A percentile compares a stretch with the other conserved stretches of the same genome.
phyloP scores from a whole-genome alignment of 768 basidiomycete genomes.

The Tephrocybe sp. region DNA sequence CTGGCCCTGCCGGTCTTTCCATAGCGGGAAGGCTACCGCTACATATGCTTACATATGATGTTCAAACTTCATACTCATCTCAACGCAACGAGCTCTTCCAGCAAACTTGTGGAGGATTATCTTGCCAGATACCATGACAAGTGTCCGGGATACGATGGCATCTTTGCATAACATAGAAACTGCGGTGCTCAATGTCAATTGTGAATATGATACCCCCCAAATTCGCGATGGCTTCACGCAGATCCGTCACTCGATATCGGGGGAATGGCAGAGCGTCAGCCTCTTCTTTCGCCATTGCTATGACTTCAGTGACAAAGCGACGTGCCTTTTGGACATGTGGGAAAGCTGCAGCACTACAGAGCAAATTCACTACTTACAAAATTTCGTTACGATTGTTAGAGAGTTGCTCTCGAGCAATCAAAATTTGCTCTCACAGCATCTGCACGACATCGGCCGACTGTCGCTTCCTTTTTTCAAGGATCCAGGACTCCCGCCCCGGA shows the following conservation, averaged over 20 bases:
- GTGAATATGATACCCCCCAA: slow-evolving; percentile 2
- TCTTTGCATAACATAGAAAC: slow-evolving; percentile 8
- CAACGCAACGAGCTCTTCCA: too few species aligned
- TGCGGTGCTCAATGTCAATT: slow-evolving; percentile 8
- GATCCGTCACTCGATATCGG: background rate
- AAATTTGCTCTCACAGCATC: background rate
- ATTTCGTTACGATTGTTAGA: background rate
- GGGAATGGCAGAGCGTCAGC: slow-evolving; percentile 3
- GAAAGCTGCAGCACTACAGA: background rate
- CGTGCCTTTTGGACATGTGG: background rate
- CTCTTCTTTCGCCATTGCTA: slow-evolving; percentile 2
- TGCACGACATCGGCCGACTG: background rate
- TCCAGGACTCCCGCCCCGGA: background rate
- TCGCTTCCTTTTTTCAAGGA: background rate
- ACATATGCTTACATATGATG: too few species aligned
- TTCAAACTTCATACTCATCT: too few species aligned
- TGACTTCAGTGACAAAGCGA: slow-evolving; percentile 7
- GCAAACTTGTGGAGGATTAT: background rate
- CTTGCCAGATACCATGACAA: background rate
- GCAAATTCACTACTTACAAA: slow-evolving; percentile 1
- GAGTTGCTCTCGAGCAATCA: background rate
- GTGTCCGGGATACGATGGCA: slow-evolving; percentile 5
- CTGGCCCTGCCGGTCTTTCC: too few species aligned
- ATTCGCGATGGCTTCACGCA: background rate
- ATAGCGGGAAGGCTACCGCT: too few species aligned